These are phyloP conservation scores for Phytopythium boreale DNA, from an alignment of 352 stramenopile species.

Conservation along the genomic window DNA sequence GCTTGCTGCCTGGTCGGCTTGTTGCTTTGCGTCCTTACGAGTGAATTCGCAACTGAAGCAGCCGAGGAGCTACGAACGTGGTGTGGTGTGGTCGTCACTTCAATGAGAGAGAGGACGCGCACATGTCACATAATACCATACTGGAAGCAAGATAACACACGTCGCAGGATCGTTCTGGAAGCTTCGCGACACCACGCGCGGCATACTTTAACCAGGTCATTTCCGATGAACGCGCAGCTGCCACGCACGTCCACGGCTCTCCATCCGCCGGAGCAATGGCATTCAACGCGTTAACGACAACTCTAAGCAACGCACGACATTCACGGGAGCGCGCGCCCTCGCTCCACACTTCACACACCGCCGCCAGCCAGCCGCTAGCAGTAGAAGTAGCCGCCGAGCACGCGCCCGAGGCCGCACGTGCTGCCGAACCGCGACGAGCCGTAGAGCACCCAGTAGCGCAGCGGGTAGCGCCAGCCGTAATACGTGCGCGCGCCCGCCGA, in stretches of 20 bases:
- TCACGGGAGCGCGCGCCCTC: background rate
- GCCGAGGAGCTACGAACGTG: background rate
- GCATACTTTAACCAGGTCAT: background rate
- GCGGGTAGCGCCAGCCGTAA: conserved; percentile 7
- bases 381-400: conserved; percentile 2
- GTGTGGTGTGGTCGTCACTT: background rate
- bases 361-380: background rate
- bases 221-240: background rate
- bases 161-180: background rate
- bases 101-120: background rate
- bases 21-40: background rate
- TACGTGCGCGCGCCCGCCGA: background rate
- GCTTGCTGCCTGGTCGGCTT: background rate
- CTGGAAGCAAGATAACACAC: background rate
- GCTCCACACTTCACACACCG: background rate
- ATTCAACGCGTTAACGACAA: background rate
- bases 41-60: background rate
- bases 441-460: conserved; percentile 1
- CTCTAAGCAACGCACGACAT: background rate
- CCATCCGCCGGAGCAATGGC: too few relatives aligned
- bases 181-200: background rate
- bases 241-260: background rate
- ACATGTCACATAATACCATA: background rate
- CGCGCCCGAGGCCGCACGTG: background rate
- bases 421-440: background rate